Conservation (phyloP, 805 yeast species). For the Cyberlindnera xylosilytica region DNA sequence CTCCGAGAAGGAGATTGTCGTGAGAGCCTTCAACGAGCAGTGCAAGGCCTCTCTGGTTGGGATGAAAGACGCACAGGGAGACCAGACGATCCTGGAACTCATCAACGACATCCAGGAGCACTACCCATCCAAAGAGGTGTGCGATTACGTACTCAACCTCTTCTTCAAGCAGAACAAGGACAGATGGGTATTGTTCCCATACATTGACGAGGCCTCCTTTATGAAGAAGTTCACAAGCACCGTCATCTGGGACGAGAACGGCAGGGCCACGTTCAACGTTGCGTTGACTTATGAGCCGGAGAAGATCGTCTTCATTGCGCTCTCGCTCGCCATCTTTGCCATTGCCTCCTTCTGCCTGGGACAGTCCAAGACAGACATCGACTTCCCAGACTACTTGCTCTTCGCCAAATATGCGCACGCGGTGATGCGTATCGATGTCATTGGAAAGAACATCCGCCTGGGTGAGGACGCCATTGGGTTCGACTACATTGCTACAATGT, state of each 20-base stretch:
- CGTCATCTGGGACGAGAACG: slow-evolving; percentile 4
- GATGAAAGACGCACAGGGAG: slow-evolving; percentile 7
- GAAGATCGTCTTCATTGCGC: slow-evolving; percentile 9
- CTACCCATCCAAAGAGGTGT: slow-evolving; percentile 6
- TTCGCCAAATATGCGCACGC: slow-evolving; percentile 16
- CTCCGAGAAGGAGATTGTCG: slow-evolving; percentile 4
- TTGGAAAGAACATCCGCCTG: slow-evolving; percentile 9
- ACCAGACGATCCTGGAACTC: slow-evolving; percentile 4
- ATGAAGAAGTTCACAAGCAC: neutral
- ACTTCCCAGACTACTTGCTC: slow-evolving; percentile 8
- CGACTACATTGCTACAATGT: slow-evolving; percentile 9
- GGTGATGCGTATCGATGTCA: slow-evolving; percentile 9
- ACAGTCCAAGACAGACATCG: slow-evolving; percentile 7
- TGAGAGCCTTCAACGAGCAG: slow-evolving; percentile 8
- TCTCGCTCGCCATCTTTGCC: slow-evolving; percentile 9
- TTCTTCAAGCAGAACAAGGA: slow-evolving; percentile 13
- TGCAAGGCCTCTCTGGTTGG: slow-evolving; percentile 14
- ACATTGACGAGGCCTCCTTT: slow-evolving; percentile 12
- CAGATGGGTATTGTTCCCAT: slow-evolving; percentile 14
- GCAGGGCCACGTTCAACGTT: slow-evolving; percentile 7
- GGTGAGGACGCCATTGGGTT: slow-evolving; percentile 10
- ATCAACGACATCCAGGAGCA: slow-evolving; percentile 10
- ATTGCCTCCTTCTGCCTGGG: slow-evolving; percentile 9
- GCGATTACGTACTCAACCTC: slow-evolving; percentile 2
- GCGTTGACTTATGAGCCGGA: slow-evolving; percentile 2